Conservation (phyloP, 192 early-diverging fungal genomes). For the Irineochytrium annulatum region DNA sequence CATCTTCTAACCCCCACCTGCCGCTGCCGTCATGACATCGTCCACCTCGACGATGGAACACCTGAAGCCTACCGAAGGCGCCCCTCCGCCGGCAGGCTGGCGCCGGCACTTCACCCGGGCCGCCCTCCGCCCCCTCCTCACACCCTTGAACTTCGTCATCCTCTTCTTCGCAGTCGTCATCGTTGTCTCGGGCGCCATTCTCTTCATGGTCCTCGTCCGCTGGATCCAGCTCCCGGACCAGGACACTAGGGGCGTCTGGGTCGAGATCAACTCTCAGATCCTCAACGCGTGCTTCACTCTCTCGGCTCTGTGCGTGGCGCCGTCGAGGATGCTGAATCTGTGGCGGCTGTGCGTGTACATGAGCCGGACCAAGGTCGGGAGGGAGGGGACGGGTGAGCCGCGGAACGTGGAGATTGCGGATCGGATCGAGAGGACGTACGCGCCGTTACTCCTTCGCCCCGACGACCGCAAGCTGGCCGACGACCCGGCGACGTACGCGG, state of each 20-base stretch:
- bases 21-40: too few relatives aligned
- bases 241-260: conserved; percentile 20
- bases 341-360: conserved; percentile 11
- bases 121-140: conserved; percentile 2
- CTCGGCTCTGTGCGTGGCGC: conserved; percentile 19
- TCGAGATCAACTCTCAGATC: conserved; percentile 38
- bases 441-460: conserved; percentile 8
- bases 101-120: background rate
- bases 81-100: background rate
- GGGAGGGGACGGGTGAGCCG: background rate
- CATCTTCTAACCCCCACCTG: too few relatives aligned
- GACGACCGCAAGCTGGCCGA: background rate
- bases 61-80: background rate
- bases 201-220: conserved; percentile 35
- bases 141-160: conserved; percentile 16
- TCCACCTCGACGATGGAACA: too few relatives aligned
- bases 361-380: conserved; percentile 1
- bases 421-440: conserved; percentile 3
- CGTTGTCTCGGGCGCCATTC: conserved; percentile 37
- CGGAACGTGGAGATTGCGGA: background rate
- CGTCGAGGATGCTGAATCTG: conserved; percentile 14
- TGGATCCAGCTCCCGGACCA: conserved; percentile 20
- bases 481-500: background rate
- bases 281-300: conserved; percentile 35
- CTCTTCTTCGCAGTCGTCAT: conserved; percentile 18